These are phyloP conservation scores for Nakazawaea ernobii DNA, from an alignment of 805 yeast species.

Conservation along the genomic window DNA sequence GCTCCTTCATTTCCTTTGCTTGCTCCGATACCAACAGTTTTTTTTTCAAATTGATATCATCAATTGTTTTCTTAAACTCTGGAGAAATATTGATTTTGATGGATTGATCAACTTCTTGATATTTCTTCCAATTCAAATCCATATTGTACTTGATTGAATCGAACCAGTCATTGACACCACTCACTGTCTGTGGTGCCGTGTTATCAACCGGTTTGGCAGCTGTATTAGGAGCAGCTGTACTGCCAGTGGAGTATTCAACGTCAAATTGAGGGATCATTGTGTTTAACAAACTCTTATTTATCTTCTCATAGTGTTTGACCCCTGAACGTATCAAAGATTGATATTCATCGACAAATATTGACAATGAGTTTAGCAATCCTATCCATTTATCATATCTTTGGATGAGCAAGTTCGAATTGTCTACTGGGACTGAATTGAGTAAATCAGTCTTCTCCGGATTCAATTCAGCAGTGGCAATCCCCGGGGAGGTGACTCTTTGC, in stretches of 20 bases:
- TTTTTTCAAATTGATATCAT: slow-evolving; percentile 36
- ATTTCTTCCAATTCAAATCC: slow-evolving; percentile 27
- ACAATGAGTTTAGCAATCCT: slow-evolving; percentile 18
- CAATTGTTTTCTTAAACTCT: slow-evolving; percentile 32
- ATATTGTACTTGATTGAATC: slow-evolving; percentile 19
- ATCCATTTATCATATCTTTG: slow-evolving; percentile 24
- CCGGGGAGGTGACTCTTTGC: background rate
- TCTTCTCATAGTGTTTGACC: slow-evolving; percentile 20
- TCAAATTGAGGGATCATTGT: slow-evolving; percentile 25
- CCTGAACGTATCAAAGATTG: slow-evolving; percentile 16
- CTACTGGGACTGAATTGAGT: slow-evolving; percentile 9
- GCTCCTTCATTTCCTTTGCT: slow-evolving; percentile 31
- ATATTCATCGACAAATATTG: slow-evolving; percentile 21
- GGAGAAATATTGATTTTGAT: slow-evolving; percentile 34
- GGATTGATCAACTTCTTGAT: slow-evolving; percentile 32
- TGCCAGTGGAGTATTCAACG: slow-evolving; percentile 16
- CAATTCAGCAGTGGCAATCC: slow-evolving; percentile 8
- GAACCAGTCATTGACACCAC: slow-evolving; percentile 22
- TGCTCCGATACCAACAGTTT: slow-evolving; percentile 32
- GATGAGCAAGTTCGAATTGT: slow-evolving; percentile 8
- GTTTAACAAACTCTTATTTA: slow-evolving; percentile 16
- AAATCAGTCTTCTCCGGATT: slow-evolving; percentile 10
- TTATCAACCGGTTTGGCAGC: background rate
- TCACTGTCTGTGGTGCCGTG: background rate
- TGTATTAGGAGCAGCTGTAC: background rate